These are phyloP conservation scores for Cucumis variabilis DNA, from an alignment of 331 rosid species.

Conservation along the genomic window DNA sequence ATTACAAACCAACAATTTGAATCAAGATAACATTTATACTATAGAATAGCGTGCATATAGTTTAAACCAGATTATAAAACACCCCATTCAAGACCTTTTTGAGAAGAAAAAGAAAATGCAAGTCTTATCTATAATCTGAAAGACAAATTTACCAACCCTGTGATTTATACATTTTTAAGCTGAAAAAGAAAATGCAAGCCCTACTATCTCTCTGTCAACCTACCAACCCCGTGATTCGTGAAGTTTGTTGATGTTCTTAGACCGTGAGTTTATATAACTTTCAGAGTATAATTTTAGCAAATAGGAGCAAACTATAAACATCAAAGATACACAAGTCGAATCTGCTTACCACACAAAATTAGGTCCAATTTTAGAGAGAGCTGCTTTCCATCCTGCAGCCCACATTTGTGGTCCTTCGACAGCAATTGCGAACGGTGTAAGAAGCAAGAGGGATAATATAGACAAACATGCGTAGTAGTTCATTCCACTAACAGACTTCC, in stretches of 20 bases:
- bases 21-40: not conserved
- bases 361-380: slow-evolving; percentile 68
- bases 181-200: not conserved
- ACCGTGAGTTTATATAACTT: not conserved
- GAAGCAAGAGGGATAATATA: slow-evolving; percentile 58
- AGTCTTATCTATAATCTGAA: not conserved
- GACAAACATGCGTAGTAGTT: slow-evolving; percentile 74
- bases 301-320: not conserved
- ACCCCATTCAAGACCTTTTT: not conserved
- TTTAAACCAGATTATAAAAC: not conserved
- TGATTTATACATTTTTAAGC: not conserved
- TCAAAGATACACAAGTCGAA: not conserved
- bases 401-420: slow-evolving; percentile 74
- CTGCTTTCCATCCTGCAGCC: slow-evolving; percentile 66
- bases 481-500: slow-evolving; percentile 69
- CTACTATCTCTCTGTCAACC: not conserved
- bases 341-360: slow-evolving; percentile 54
- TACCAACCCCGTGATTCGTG: not conserved
- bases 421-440: slow-evolving; percentile 64
- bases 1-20: not conserved
- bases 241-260: not conserved
- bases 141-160: not conserved
- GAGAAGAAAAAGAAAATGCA: not conserved
- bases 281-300: not conserved
- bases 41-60: not conserved